phyloP scores from a whole-genome alignment of 495 filamentous ascomycete species.

The Talaromyces proteolyticus region DNA sequence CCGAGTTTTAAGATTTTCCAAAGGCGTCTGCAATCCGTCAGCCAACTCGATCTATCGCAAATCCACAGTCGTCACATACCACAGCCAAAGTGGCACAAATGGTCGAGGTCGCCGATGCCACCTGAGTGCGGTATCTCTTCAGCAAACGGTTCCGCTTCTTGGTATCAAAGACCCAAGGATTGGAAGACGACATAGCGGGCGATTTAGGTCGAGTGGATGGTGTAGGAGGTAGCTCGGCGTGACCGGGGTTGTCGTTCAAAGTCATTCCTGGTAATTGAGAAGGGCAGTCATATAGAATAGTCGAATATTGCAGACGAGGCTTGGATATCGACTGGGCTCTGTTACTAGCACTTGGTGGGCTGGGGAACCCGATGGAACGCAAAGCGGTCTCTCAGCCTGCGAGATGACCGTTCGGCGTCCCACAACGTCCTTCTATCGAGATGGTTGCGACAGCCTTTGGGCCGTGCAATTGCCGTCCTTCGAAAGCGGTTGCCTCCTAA shows the following conservation, averaged over 20 bases:
- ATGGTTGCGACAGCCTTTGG: slow-evolving; percentile 6
- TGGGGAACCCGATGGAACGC: slow-evolving; percentile 49
- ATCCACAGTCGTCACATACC: slow-evolving; percentile 31
- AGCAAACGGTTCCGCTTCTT: slow-evolving; percentile 32
- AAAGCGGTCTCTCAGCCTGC: slow-evolving; percentile 43
- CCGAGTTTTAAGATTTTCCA: slow-evolving; percentile 45
- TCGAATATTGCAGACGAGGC: neutral
- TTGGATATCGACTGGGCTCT: too few relatives aligned
- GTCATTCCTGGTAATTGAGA: slow-evolving; percentile 38
- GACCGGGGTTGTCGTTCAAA: slow-evolving; percentile 36
- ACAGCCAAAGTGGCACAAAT: slow-evolving; percentile 39
- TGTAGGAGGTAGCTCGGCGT: slow-evolving; percentile 31
- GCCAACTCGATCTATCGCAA: neutral
- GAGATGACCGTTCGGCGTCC: slow-evolving; percentile 48
- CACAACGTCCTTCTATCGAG: slow-evolving; percentile 39
- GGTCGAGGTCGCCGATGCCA: slow-evolving; percentile 37
- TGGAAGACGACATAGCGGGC: slow-evolving; percentile 28
- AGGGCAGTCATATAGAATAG: slow-evolving; percentile 12
- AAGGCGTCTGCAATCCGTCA: slow-evolving; percentile 26
- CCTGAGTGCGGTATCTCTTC: slow-evolving; percentile 41
- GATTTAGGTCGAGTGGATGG: slow-evolving; percentile 15
- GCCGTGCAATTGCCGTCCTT: neutral
- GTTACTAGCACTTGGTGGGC: slow-evolving; percentile 25
- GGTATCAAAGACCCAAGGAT: slow-evolving; percentile 35
- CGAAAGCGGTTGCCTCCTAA: neutral